Evolutionary conservation across 495 filamentous ascomycete genomes (phyloP), one percentile per base, ranked within the genome.

Genomic region (Trichoderma erinaceum): DNA sequence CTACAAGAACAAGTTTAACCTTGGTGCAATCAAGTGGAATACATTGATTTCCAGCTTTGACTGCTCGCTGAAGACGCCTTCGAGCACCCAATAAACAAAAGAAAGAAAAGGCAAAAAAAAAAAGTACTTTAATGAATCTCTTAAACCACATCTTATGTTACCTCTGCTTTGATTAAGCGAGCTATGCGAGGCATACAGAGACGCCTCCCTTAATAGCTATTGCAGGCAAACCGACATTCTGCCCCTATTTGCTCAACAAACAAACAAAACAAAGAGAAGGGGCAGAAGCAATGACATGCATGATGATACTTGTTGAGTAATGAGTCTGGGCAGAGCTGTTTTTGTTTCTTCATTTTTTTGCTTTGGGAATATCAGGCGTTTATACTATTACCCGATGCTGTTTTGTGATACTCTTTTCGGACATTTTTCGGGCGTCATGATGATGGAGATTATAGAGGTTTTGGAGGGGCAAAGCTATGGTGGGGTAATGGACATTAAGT

Each of bases 1-100:
- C 63, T 75, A 75, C 58, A 68, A 71, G 23, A 6, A 76, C 69
- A 80, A 78, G 69, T 79, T 73, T 73, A 74, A 81, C 65, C 67
- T 81, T 38, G 71, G 71, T 8, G 66, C 65, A 35, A 73, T 79
- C 29, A 56, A 70, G 52, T 81, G 79, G 80, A 71, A 78, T 63
- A 67, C 68, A 50, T 68, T 70, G 23, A 71, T 82, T 65, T 64
- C 63, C 41, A 79, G 78, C 29, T 81, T 82, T 69, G 69, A 76
- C 25, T 82, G 80, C 69, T 48, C 71, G 10, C 29, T 67, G 61
- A 72, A 80, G 48, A 52, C 8, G 48, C 18, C 48, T 18, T 4
- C 44, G 4, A 52, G 0, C 11, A 61, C 56, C 23, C 5, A 21
- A 56, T 56, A 23, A 29, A 29, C 15, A 29, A 23, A 61, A 13